Evolutionary conservation across 805 yeast genomes (phyloP), one percentile per base, ranked within the genome.

Genomic region (Crinitomyces ghanaensis): DNA sequence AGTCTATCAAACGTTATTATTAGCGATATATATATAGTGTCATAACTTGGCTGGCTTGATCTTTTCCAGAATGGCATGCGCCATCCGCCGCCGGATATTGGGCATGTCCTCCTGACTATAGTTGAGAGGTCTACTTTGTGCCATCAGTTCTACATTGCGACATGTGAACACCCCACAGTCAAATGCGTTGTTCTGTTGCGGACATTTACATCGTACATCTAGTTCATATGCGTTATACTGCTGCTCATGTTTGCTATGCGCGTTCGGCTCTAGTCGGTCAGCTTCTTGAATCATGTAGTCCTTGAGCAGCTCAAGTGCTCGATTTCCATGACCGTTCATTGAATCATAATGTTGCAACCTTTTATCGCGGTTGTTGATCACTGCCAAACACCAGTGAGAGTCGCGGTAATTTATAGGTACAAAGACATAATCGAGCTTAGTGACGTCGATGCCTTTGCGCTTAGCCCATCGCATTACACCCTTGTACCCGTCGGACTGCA

Each of bases 91-190:
- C 41, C 98, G 63, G 36, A 88, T 61, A 2, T 54, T 51, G 4
- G 62, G 62, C 74, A 88, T 85, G 49, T 84, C 93, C 5, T 60
- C 56, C 45, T 79, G 86, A 5, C 70, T 51, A 45, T 74, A 88
- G 5, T 55, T 49, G 25, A 82, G 56, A 0, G 64, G 65, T 17
- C 54, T 52, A 4, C 63, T 68, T 22, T 70, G 58, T 0, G 86
- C 58, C 26, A 83, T 46, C 29, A 67, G 75, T 30, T 73, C 68
- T 1, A 81, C 82, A 30, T 75, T 77, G 35, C 85, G 72, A 54
- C 96, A 79, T 2, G 93, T 70, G 50, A 86, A 91, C 2, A 88
- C 93, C 5, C 98, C 98, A 61, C 98, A 91, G 55, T 91, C 98
- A 44, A 53, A 82, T 0, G 96, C 96, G 50, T 91, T 91, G 18